Conservation (phyloP, 2,329 filamentous ascomycete genomes). For the Camillea tinctor region DNA sequence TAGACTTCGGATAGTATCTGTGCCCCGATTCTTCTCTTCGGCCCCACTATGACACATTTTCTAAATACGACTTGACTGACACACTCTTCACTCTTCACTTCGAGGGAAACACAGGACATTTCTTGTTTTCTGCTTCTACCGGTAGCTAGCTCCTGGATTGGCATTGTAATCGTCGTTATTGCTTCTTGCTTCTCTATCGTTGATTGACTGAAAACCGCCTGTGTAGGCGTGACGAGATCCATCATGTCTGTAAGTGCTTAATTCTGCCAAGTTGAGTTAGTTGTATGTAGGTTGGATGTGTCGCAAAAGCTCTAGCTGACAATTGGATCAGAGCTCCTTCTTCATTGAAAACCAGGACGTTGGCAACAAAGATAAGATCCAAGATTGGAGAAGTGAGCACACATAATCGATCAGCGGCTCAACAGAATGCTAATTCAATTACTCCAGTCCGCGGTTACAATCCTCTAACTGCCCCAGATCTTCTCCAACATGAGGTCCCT, state of each 20-base stretch:
- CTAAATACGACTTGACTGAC: background rate
- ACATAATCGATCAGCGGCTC: background rate
- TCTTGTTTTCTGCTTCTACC: background rate
- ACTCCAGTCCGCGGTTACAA: slow-evolving; percentile 79
- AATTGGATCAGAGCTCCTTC: slow-evolving; percentile 59
- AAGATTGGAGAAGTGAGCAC: slow-evolving; percentile 78
- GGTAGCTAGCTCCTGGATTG: background rate
- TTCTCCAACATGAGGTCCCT: slow-evolving; percentile 90
- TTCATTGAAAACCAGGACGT: slow-evolving; percentile 78
- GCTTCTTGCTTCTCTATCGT: background rate
- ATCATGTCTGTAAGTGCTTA: slow-evolving; percentile 30
- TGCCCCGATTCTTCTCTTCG: background rate
- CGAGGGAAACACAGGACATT: background rate
- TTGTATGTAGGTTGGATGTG: background rate
- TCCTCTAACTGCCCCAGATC: slow-evolving; percentile 85
- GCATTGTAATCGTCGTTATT: background rate
- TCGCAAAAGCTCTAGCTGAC: slow-evolving; percentile 12
- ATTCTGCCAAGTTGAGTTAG: background rate
- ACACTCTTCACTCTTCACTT: background rate
- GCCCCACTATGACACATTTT: background rate
- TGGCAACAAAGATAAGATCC: slow-evolving; percentile 69
- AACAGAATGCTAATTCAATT: slow-evolving; percentile 8
- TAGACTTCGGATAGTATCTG: background rate
- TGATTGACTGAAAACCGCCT: background rate
- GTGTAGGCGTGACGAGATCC: slow-evolving; percentile 1